Base-by-base conservation (phyloP, 306 rosid genomes). In the Cotoneaster glaucophyllus region DNA sequence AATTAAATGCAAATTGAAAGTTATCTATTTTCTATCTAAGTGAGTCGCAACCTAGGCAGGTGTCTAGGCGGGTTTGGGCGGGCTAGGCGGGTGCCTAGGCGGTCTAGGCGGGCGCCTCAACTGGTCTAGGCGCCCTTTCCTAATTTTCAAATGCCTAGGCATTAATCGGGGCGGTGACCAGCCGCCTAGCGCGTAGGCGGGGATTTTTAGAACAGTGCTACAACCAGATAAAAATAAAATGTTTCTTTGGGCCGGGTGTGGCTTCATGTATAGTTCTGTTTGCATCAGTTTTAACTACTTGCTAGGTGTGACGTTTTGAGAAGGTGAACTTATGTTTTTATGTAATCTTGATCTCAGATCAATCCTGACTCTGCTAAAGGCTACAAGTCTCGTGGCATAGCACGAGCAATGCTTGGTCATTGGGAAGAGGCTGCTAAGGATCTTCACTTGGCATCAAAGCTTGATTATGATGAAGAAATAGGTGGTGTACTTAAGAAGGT, bases 281-380 rank as follows among this genome's bases (percentile, higher is more conserved):
- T 18, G 25, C 44, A 28, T 70, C 28, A 19, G 6, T 28, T 52
- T 25, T 66, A 67, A 70, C 78, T 67, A 17, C 41, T 43, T 59
- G 67, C 24, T 19, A 48, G 62, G 29, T 57, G 62, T 9, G 43
- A 39, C n/a, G 28, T 63, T 52, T 18, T 69, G 19, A 64, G 48
- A 50, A 5, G 48, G 26, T 6, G 53, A 57, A n/a, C 28, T 48
- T 17, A 31, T 3, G 6, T 57, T 34, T 58, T 58, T 19, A 73
- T 69, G 61, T 56, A 13, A 19, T 81, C 17, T 56, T 70, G 28
- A 28, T 63, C 19, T 63, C 87, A 93, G 96, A 93, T 93, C 68
- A 93, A 93, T 84, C 98, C 98, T 1, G 98, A 93, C 85, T 93
- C 98, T 63, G 98, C 98, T 28, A 93, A 90, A 86, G 98, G 98